Base-by-base conservation (phyloP, 1,284 basidiomycete genomes). In the Microbotryum violaceum region DNA sequence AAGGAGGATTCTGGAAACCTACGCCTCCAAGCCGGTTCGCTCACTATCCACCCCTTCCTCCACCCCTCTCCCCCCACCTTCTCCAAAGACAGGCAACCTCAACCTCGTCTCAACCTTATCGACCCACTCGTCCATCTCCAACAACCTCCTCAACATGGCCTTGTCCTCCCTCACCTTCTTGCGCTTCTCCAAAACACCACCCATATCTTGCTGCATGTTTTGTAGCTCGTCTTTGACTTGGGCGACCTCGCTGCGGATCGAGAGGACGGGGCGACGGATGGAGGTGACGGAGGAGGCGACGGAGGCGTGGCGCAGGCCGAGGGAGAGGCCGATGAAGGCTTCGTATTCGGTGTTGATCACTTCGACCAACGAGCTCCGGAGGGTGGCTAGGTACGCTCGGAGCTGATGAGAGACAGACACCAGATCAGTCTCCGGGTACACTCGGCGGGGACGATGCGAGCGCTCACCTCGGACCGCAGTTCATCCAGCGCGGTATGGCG, bases 331-430 rank as follows among this genome's bases (percentile, higher is more conserved):
- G 68, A 98, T 96, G 75, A 97, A 97, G 50, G 92, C 92, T 75
- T 92, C 91, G 75, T 97, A 97, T 77, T 97, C 93, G 72, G 92
- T 87, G 75, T 98, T 97, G 75, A 98, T 97, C 73, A 97, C 84
- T 72, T 85, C 85, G 33, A 97, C 90, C 33, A 98, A 82, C 74
- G 96, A 91, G 73, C 92, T 88, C 72, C 93, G 91, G 69, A 98
- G 78, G 18, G 82, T 80, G 1, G 83, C 82, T 61, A 91, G 80
- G 75, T 97, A 97, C 61, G 87, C 85, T 33, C 91, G 82, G 18
- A 98, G 80, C 73, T 98, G 54, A 0, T 27, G 23, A 21, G 23
- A 18, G n/a, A 25, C 31, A 29, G 37, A n/a, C 27, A 54, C 46
- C 7, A 2, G 52, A 54, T 16, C 37, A 45, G 23, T 42, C 6